Conservation (phyloP, 306 rosid species). For the Trichosanthes cucumerina region DNA sequence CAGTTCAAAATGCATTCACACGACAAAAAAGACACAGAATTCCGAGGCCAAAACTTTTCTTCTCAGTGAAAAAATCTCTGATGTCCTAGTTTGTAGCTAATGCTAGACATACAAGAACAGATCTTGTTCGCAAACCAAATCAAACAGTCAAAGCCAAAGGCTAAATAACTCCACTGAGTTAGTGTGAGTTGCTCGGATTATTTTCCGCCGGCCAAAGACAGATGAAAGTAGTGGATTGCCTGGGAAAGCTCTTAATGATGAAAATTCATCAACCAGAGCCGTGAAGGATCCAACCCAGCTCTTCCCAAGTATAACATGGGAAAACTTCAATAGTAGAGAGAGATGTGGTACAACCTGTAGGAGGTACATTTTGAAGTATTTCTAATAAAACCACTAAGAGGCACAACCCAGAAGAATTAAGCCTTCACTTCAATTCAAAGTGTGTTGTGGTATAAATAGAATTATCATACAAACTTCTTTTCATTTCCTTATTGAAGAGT, state of each 20-base stretch:
- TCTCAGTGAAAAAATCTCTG: background rate
- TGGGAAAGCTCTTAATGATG: background rate
- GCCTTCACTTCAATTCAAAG: background rate
- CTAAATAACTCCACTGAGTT: background rate
- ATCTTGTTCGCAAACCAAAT: background rate
- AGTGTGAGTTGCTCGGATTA: background rate
- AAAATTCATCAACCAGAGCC: background rate
- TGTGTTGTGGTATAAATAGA: background rate
- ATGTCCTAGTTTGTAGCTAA: background rate
- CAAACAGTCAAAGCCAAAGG: background rate
- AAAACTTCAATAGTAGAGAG: background rate
- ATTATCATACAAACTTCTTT: background rate
- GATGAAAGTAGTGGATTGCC: background rate
- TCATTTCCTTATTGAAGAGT: too few species aligned
- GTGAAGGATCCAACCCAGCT: background rate
- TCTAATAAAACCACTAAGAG: background rate
- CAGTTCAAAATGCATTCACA: conserved; percentile 5
- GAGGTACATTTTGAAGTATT: background rate
- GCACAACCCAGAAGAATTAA: background rate
- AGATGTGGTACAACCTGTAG: background rate
- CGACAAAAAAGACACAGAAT: background rate
- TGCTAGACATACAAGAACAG: background rate
- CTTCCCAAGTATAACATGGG: background rate
- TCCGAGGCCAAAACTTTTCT: background rate
- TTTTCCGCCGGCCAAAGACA: background rate